Evolutionary conservation across 1,139 yeast genomes (phyloP), one percentile per base, ranked within the genome.

Genomic region (Nakaseomyces kungkrabaensis): DNA sequence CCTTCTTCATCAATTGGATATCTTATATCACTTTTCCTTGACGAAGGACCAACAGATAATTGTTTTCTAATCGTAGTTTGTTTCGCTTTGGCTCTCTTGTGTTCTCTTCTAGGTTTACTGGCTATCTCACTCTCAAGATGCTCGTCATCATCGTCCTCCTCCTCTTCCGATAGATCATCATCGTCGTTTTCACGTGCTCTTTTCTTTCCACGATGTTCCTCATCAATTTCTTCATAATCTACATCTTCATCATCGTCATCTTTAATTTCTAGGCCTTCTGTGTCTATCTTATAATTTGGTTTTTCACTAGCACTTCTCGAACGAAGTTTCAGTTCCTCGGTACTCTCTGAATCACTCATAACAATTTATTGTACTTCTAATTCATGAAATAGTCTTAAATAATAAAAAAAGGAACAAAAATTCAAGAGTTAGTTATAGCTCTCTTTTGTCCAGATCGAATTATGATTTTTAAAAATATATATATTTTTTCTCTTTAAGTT

Each of bases 1-100:
- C 81, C 81, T 9, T 67, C 64, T 25, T 69, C 71, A 50, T 74
- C 76, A 25, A 61, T 55, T 1, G 56, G 71, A 51, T 56, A 60
- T 42, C 31, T 43, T 4, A 33, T 43, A 3, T 43, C 37, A 17
- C 37, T 33, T 24, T 43, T 43, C 3, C 31, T 31, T 4, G 46
- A 32, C 1, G 46, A 32, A 8, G 37, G 37, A 5, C 34, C 46
- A 22, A 31, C 34, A 13, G 34, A 27, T 7, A 29, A 9, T 41
- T n/a, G 34, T 13, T n/a, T 41, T 4, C n/a, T 25, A 8, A 13
- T 6, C 1, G 11, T 11, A 4, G 44, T 4, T 29, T 29, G 33
- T 17, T 41, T 41, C 5, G 44, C 44, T 5, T 29, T 41, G 10
- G 44, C 44, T 9, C 44, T n/a, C 25, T 41, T 41, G 27, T 41